Evolutionary conservation across 2,329 filamentous ascomycete species (phyloP).

Genomic region (Periconia digitata): DNA sequence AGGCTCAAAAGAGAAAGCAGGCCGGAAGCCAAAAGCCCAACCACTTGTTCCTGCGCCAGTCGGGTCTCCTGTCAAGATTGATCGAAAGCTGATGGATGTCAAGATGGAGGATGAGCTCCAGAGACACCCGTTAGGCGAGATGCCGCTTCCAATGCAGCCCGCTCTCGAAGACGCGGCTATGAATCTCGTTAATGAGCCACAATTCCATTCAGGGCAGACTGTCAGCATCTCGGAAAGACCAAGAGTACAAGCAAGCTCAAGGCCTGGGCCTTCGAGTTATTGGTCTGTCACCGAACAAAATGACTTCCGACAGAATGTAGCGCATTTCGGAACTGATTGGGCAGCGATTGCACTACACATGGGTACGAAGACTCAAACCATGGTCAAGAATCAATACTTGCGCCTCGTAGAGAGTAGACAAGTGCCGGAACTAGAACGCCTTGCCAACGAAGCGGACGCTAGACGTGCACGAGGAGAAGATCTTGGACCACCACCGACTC

Average conservation of each 20-base stretch:
- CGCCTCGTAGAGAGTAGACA: slow-evolving; percentile 49
- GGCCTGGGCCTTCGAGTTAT: slow-evolving; percentile 73
- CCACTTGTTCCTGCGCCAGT: slow-evolving; percentile 43
- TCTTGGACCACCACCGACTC: slow-evolving; percentile 51
- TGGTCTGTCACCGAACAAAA: slow-evolving; percentile 83
- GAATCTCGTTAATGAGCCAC: slow-evolving; percentile 22
- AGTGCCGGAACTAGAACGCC: slow-evolving; percentile 43
- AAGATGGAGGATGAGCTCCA: slow-evolving; percentile 37
- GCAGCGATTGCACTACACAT: slow-evolving; percentile 73
- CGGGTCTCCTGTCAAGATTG: slow-evolving; percentile 39
- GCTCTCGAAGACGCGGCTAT: slow-evolving; percentile 31
- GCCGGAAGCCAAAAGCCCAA: slow-evolving; percentile 45
- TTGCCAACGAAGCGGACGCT: slow-evolving; percentile 46
- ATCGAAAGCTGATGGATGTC: slow-evolving; percentile 32
- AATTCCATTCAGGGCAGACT: slow-evolving; percentile 22
- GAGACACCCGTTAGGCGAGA: slow-evolving; percentile 31
- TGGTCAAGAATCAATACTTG: slow-evolving; percentile 62
- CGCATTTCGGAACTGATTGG: slow-evolving; percentile 79
- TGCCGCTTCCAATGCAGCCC: slow-evolving; percentile 28
- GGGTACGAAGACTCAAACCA: slow-evolving; percentile 82
- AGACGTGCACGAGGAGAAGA: slow-evolving; percentile 48
- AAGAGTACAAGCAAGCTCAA: slow-evolving; percentile 38
- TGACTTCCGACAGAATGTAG: slow-evolving; percentile 73
- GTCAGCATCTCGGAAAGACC: slow-evolving; percentile 38
- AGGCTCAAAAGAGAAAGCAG: slow-evolving; percentile 38